These are phyloP conservation scores for Centaurea solstitialis DNA, from an alignment of 129 eudicot genomes.

Conservation along the genomic window DNA sequence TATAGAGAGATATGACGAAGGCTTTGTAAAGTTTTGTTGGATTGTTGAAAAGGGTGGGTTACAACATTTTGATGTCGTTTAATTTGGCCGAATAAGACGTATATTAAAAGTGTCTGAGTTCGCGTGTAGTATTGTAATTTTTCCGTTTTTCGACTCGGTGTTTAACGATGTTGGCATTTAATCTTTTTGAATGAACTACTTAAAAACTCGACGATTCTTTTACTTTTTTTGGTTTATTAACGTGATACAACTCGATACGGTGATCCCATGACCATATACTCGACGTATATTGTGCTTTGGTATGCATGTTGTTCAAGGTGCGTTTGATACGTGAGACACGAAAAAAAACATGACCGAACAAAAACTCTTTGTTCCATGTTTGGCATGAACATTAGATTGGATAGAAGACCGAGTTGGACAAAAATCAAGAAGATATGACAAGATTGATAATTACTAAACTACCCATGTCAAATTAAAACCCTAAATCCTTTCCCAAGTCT, in stretches of 20 bases:
- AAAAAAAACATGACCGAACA: not conserved
- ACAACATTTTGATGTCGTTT: slow-evolving; percentile 32
- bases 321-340: not conserved
- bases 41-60: slow-evolving; percentile 33
- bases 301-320: slow-evolving; percentile 8
- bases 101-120: slow-evolving; percentile 29
- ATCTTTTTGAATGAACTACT: slow-evolving; percentile 8
- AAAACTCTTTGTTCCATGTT: not conserved
- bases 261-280: not conserved
- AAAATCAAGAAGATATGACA: not conserved
- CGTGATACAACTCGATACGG: slow-evolving; percentile 10
- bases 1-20: slow-evolving; percentile 30
- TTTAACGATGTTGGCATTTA: slow-evolving; percentile 11
- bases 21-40: slow-evolving; percentile 41
- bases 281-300: slow-evolving; percentile 2
- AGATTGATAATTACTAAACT: not conserved
- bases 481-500: not conserved
- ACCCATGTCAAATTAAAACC: not conserved
- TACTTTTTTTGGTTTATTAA: slow-evolving; percentile 3
- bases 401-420: not conserved
- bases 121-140: slow-evolving; percentile 22
- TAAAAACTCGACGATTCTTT: slow-evolving; percentile 9
- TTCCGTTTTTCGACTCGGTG: not conserved
- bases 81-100: slow-evolving; percentile 28
- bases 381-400: not conserved